These are phyloP conservation scores for Lanmaoa pseudosensibilis DNA, from an alignment of 768 basidiomycete genomes.

Conservation along the genomic window DNA sequence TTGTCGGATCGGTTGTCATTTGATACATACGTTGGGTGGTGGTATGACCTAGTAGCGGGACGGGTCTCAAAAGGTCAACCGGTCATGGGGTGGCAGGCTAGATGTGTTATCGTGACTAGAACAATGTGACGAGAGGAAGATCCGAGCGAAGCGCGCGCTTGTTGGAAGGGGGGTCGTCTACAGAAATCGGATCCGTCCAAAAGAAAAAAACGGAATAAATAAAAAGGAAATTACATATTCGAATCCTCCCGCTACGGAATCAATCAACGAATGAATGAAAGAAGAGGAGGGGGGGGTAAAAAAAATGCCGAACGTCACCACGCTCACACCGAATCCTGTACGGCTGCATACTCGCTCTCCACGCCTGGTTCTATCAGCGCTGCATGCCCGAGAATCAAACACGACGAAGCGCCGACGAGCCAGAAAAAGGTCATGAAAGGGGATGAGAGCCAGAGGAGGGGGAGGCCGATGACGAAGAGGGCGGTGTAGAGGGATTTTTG, in stretches of 20 bases:
- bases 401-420: slow-evolving; percentile 84
- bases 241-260: background rate
- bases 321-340: slow-evolving; percentile 61
- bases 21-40: background rate
- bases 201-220: background rate
- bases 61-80: no score
- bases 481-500: slow-evolving; percentile 87
- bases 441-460: slow-evolving; percentile 77
- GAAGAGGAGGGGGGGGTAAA: background rate
- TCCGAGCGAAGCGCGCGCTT: background rate
- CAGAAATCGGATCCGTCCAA: background rate
- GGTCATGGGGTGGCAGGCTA: no score
- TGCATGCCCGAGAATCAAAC: slow-evolving; percentile 87
- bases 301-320: background rate
- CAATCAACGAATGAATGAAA: no score
- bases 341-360: slow-evolving; percentile 86
- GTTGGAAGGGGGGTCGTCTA: background rate
- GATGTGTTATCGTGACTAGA: no score
- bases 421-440: slow-evolving; percentile 88
- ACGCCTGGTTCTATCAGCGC: slow-evolving; percentile 90
- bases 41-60: background rate
- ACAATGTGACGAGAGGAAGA: no score
- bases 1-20: background rate
- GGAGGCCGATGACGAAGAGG: slow-evolving; percentile 90
- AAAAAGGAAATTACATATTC: background rate